Conservation (phyloP, 345 rosid species). For the Lepidium didymum region DNA sequence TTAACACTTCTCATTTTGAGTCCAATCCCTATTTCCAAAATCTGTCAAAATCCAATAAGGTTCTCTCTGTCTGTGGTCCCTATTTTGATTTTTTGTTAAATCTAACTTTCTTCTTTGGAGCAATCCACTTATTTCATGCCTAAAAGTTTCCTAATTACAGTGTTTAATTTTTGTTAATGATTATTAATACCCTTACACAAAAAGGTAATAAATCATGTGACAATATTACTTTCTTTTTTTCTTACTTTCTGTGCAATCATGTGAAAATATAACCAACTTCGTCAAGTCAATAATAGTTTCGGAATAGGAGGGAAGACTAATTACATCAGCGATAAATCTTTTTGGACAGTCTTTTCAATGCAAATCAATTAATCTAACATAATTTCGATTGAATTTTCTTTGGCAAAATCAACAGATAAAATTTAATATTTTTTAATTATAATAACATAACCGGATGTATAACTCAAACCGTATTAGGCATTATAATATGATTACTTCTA, state of each 20-base stretch:
- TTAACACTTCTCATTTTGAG: not conserved
- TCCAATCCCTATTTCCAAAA: not conserved
- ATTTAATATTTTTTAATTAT: no score
- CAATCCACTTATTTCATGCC: slow-evolving; percentile 1
- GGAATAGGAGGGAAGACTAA: not conserved
- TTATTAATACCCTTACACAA: not conserved
- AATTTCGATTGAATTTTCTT: no score
- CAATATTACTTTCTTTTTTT: not conserved
- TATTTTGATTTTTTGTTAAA: not conserved
- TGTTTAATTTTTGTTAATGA: not conserved
- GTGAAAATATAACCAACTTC: not conserved
- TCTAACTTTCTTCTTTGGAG: not conserved
- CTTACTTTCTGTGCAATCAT: no score
- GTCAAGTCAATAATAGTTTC: not conserved
- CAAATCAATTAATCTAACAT: no score
- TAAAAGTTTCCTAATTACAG: not conserved
- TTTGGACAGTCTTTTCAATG: no score
- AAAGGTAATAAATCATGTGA: not conserved
- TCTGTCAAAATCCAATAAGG: not conserved
- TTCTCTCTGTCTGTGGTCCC: slow-evolving; percentile 11
- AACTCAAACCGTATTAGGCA: no score
- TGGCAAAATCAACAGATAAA: no score
- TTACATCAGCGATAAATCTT: not conserved
- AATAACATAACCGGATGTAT: no score
- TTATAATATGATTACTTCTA: no score